Conservation (phyloP, 495 filamentous ascomycete species). For the Zalerion maritima region DNA sequence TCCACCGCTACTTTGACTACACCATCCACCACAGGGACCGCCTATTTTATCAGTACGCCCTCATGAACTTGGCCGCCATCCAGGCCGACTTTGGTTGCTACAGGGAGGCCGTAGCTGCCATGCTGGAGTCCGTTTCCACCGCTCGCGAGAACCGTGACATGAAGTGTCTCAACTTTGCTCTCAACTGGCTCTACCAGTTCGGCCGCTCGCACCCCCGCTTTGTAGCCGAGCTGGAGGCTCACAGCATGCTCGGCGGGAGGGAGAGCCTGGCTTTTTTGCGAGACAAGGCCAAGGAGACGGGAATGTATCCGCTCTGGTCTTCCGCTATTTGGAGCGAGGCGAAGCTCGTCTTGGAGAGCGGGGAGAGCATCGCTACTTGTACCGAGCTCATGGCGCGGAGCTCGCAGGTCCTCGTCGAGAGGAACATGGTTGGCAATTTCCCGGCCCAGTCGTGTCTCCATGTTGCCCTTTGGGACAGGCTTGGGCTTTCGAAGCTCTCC, state of each 20-base stretch:
- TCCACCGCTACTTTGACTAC: constrained; percentile 96
- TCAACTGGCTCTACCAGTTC: constrained; percentile 97
- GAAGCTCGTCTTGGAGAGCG: constrained; percentile 57
- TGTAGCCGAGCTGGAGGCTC: constrained; percentile 52
- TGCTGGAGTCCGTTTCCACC: constrained; percentile 83
- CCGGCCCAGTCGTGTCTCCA: constrained; percentile 59
- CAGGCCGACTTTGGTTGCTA: constrained; percentile 93
- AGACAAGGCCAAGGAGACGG: constrained; percentile 72
- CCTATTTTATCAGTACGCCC: constrained; percentile 84
- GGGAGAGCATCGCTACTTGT: constrained; percentile 63
- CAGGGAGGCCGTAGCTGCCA: constrained; percentile 77
- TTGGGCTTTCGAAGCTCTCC: constrained; percentile 56
- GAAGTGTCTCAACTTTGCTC: constrained; percentile 82
- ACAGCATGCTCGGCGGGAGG: constrained; percentile 61
- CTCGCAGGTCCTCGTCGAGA: constrained; percentile 66
- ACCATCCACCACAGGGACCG: constrained; percentile 79
- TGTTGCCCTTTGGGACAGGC: constrained; percentile 58
- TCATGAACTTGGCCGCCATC: constrained; percentile 85
- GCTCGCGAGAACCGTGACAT: constrained; percentile 87
- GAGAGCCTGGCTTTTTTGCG: constrained; percentile 78
- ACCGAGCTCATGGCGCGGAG: constrained; percentile 68
- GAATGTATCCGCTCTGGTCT: constrained; percentile 76
- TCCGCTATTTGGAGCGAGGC: constrained; percentile 79
- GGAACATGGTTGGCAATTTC: constrained; percentile 55
- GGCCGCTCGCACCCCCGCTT: constrained; percentile 68